Evolutionary conservation across 2,329 filamentous ascomycete species (phyloP), one percentile per base, ranked within the genome.

Genomic region (Apiospora marii): DNA sequence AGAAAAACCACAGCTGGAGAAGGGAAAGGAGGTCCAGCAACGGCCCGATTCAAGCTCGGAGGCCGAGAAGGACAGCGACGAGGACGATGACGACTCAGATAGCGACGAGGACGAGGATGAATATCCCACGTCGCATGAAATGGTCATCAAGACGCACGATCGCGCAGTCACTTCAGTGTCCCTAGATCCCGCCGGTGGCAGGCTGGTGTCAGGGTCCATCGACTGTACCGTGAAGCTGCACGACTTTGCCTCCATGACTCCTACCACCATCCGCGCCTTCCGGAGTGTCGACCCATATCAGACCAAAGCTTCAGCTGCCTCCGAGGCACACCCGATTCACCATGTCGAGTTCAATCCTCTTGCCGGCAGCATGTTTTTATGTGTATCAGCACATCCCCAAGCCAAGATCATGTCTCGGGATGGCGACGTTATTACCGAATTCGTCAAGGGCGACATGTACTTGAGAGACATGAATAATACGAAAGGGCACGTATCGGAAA

Each of bases 361-460:
- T 34, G 92, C 94, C 1, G 94, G 94, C 13, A 89, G 91, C 74
- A 91, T 93, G 74, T 91, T 99, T 73, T 89, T 99, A 46, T 97
- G 96, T 77, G 87, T 98, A 64, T 93, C 95, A 10, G 95, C 96
- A 8, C 94, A 96, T 53, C 92, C 96, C 1, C 96, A 98, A 81
- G 94, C 96, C 16, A 95, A 95, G 81, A 91, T 99, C 34, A 88
- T 98, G 81, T 94, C 91, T 77, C 91, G 96, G 78, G 96, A 99
- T 84, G 96, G 96, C 51, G 94, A 97, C 64, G 88, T 93, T 10
- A 78, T 97, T 68, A 92, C 92, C 0, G 95, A 98, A 79, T 98
- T 98, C 76, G 92, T 95, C 77, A 99, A 99, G 84, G 96, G 96
- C 67, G 96, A 99, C 81, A 98, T 98, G 95, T 99, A 99, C 79